Evolutionary conservation across 2,329 filamentous ascomycete genomes (phyloP).

Genomic region (Botrytis cinerea): DNA sequence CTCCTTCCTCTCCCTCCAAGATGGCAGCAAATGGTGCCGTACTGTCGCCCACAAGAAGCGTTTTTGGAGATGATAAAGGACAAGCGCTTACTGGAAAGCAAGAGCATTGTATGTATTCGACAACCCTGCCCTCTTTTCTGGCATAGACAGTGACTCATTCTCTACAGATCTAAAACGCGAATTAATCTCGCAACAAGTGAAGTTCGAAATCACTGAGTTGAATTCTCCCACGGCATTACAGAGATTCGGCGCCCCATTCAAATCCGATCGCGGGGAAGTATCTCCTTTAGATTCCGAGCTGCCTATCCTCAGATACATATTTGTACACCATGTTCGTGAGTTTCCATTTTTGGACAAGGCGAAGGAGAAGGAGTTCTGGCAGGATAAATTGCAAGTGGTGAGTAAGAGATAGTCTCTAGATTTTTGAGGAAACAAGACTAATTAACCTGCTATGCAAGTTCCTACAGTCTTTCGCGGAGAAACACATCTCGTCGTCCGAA

Average conservation of each 20-base stretch:
- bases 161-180: constrained; percentile 87
- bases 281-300: constrained; percentile 91
- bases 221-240: constrained; percentile 93
- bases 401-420: constrained; percentile 44
- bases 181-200: constrained; percentile 85
- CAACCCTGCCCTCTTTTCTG: constrained; percentile 3
- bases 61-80: constrained; percentile 26
- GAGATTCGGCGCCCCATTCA: constrained; percentile 93
- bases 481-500: constrained; percentile 95
- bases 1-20: not conserved
- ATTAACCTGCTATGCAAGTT: constrained; percentile 59
- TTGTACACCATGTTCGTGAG: constrained; percentile 95
- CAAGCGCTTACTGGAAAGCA: constrained; percentile 81
- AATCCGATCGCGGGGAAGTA: constrained; percentile 88
- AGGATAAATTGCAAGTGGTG: constrained; percentile 93
- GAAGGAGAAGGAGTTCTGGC: constrained; percentile 98
- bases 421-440: not conserved
- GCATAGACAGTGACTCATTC: constrained; percentile 17
- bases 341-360: constrained; percentile 98
- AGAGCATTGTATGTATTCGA: constrained; percentile 77
- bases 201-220: constrained; percentile 87
- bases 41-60: constrained; percentile 18
- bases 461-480: constrained; percentile 93
- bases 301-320: constrained; percentile 92
- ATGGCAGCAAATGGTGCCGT: constrained; percentile 32